A percentile compares a stretch with the other conserved stretches of the same genome.
These are phyloP conservation scores for Colletotrichum kahawae DNA, from an alignment of 2,329 filamentous ascomycete species.

Conservation along the genomic window DNA sequence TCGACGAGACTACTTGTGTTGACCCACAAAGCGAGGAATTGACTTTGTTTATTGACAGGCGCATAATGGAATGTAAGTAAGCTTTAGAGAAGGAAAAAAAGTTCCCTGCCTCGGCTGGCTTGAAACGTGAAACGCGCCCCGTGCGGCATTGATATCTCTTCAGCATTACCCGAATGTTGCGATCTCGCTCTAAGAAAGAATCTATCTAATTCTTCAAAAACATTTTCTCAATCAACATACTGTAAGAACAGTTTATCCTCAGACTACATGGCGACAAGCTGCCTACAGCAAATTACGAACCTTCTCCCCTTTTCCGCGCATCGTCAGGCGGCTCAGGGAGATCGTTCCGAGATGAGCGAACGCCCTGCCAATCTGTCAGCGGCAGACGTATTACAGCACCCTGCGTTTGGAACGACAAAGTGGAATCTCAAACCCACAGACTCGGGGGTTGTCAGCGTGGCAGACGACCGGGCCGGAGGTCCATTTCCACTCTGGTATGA, in stretches of 20 bases:
- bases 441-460: neutral
- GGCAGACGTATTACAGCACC: neutral
- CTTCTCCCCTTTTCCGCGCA: neutral
- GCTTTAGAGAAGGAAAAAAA: neutral
- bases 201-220: neutral
- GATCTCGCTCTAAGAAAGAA: neutral
- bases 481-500: conserved; percentile 11
- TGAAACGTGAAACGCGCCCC: neutral
- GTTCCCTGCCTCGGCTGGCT: neutral
- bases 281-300: neutral
- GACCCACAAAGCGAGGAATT: neutral
- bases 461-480: neutral
- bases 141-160: neutral
- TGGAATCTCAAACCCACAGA: neutral
- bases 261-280: neutral
- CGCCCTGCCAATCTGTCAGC: neutral
- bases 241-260: neutral
- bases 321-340: neutral
- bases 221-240: neutral
- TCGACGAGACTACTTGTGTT: neutral
- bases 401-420: neutral
- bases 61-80: neutral
- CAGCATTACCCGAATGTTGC: neutral
- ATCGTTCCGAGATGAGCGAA: neutral
- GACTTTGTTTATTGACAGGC: neutral